Conservation (phyloP, 2,329 filamentous ascomycete genomes). For the Kalmusia sp. region DNA sequence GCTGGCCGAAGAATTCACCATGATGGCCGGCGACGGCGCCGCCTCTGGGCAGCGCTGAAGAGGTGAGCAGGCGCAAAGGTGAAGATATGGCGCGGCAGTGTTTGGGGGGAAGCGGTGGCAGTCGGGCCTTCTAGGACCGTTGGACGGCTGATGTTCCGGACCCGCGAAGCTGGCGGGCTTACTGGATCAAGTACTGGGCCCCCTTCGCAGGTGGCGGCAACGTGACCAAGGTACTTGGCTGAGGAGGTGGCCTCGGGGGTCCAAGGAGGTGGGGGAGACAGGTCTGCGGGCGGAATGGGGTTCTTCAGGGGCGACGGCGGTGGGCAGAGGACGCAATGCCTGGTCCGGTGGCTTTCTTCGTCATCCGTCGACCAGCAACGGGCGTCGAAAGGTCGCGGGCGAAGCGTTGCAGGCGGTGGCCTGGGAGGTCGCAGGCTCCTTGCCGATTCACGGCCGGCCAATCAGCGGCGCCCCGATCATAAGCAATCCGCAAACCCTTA, state of each 20-base stretch:
- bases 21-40: constrained; percentile 22
- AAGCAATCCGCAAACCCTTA: constrained; percentile 15
- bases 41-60: constrained; percentile 12
- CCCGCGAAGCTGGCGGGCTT: constrained; percentile 4
- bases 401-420: constrained; percentile 14
- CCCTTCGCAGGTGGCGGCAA: constrained; percentile 26
- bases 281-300: not conserved
- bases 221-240: constrained; percentile 20
- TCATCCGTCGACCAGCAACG: constrained; percentile 9
- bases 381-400: constrained; percentile 5
- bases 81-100: constrained; percentile 26
- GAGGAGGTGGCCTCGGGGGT: not conserved
- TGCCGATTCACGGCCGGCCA: constrained; percentile 16
- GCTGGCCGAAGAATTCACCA: constrained; percentile 37
- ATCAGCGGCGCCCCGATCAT: constrained; percentile 15
- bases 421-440: constrained; percentile 1
- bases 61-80: constrained; percentile 3
- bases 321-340: not conserved
- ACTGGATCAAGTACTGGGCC: constrained; percentile 13
- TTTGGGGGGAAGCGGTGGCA: constrained; percentile 12
- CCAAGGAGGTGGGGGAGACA: constrained; percentile 23
- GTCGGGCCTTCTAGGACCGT: constrained; percentile 8
- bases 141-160: not conserved
- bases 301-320: constrained; percentile 17
- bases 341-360: constrained; percentile 1